Evolutionary conservation across 192 early-diverging fungal species (phyloP), one percentile per base, ranked within the genome.

Genomic region (Pilobolus umbonatus): DNA sequence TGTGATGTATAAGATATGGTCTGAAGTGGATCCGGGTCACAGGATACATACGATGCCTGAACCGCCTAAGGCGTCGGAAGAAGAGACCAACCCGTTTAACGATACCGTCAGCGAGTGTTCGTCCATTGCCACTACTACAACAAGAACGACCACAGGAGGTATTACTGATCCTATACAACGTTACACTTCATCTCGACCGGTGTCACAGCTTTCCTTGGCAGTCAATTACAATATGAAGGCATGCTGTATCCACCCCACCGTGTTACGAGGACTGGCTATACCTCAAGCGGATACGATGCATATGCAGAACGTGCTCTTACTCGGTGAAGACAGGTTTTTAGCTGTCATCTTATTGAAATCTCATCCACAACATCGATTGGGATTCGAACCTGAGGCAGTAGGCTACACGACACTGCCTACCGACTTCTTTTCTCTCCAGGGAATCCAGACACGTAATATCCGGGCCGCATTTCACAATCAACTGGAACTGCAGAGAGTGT

Each of bases 1-100:
- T 68, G 83, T 74, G 51, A 77, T 78, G 76, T 86, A 86, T 68
- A 77, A 81, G 24, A 75, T 85, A 67, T 83, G 81, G 83, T 73
- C 77, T 32, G 75, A 76, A 57, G 80, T 80, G 24, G 7, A 43
- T 9, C 55, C 57, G 5, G n/a, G n/a, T n/a, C n/a, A n/a, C n/a
- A n/a, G n/a, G n/a, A n/a, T n/a, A n/a, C n/a, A n/a, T n/a, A n/a
- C n/a, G n/a, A n/a, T n/a, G n/a, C n/a, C n/a, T n/a, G n/a, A n/a
- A n/a, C n/a, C n/a, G n/a, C n/a, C n/a, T n/a, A n/a, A n/a, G n/a
- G n/a, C n/a, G n/a, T n/a, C n/a, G n/a, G n/a, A n/a, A n/a, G n/a
- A n/a, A n/a, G n/a, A n/a, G n/a, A n/a, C n/a, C 10, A 61, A 48
- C 9, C 48, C 35, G 0, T 42, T 26, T 34, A 22, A 40, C 14